Percentiles rank a stretch among this genome's conserved stretches.
Evolutionary conservation across 2,329 filamentous ascomycete species (phyloP).

Genomic region (Pseudonectria foliicola): DNA sequence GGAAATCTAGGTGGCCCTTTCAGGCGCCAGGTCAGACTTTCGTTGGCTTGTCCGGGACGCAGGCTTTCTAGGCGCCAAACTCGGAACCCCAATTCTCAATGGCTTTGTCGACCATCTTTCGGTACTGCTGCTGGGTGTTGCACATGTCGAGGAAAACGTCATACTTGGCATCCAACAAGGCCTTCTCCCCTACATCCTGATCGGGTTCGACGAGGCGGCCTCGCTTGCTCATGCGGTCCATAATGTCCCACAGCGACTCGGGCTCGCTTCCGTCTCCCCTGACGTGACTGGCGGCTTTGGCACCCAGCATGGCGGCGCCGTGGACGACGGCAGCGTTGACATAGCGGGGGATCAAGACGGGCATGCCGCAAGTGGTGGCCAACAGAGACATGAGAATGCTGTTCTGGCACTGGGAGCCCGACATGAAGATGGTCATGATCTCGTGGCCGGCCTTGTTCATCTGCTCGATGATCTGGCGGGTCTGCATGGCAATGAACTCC

Average conservation of each 20-base stretch:
- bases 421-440: constrained; percentile 96
- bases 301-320: constrained; percentile 96
- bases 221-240: constrained; percentile 95
- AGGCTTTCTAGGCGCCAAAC: constrained; percentile 21
- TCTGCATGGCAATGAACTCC: constrained; percentile 98
- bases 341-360: constrained; percentile 87
- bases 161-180: constrained; percentile 81
- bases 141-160: constrained; percentile 93
- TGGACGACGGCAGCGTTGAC: constrained; percentile 94
- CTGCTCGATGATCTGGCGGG: constrained; percentile 84
- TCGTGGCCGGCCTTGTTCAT: constrained; percentile 89
- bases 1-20: background rate
- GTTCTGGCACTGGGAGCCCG: constrained; percentile 95
- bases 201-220: constrained; percentile 76
- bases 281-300: constrained; percentile 86
- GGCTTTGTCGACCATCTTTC: constrained; percentile 66
- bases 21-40: background rate
- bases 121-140: constrained; percentile 74
- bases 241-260: constrained; percentile 89
- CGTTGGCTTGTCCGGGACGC: constrained; percentile 3
- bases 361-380: constrained; percentile 84
- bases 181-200: constrained; percentile 65
- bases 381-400: constrained; percentile 85
- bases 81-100: constrained; percentile 31
- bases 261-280: constrained; percentile 59